These are phyloP conservation scores for Vachellia collinsii DNA, from an alignment of 306 rosid genomes.

Conservation along the genomic window DNA sequence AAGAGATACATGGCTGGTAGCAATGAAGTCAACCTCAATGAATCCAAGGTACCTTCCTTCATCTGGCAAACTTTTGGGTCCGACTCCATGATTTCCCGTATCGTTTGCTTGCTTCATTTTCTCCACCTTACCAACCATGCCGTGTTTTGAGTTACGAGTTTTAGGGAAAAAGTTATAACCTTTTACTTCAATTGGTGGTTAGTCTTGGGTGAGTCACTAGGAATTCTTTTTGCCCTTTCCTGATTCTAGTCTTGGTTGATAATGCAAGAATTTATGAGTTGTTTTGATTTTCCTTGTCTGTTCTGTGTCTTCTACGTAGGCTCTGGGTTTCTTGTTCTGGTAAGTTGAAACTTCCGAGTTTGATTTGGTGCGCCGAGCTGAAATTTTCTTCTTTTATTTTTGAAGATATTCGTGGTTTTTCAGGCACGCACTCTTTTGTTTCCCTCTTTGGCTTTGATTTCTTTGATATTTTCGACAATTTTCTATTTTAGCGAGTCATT, in stretches of 20 bases:
- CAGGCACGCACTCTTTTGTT: not conserved
- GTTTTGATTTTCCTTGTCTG: constrained; percentile 37
- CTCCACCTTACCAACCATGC: constrained; percentile 8
- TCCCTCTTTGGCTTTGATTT: constrained; percentile 17
- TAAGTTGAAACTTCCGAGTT: constrained; percentile 40
- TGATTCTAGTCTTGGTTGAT: constrained; percentile 27
- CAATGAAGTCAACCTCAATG: constrained; percentile 77
- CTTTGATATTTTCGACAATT: constrained; percentile 12
- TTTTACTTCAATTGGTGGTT: constrained; percentile 33
- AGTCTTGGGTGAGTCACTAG: constrained; percentile 23
- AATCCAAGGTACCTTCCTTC: constrained; percentile 66
- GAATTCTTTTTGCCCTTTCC: not conserved
- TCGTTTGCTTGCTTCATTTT: not conserved
- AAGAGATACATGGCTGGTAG: constrained; percentile 59
- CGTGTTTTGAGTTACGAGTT: constrained; percentile 24
- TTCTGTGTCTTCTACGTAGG: constrained; percentile 41
- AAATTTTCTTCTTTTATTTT: constrained; percentile 25
- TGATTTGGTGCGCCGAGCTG: constrained; percentile 39
- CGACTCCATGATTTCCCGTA: constrained; percentile 18
- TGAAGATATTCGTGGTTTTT: constrained; percentile 30
- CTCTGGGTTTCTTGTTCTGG: constrained; percentile 54
- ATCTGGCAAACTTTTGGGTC: constrained; percentile 6
- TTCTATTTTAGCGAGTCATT: not conserved
- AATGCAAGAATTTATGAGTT: constrained; percentile 36
- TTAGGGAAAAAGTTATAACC: constrained; percentile 42